These are phyloP conservation scores for Urochloa ruziziensis DNA, from an alignment of 176 grass and related monocot species.

Conservation along the genomic window DNA sequence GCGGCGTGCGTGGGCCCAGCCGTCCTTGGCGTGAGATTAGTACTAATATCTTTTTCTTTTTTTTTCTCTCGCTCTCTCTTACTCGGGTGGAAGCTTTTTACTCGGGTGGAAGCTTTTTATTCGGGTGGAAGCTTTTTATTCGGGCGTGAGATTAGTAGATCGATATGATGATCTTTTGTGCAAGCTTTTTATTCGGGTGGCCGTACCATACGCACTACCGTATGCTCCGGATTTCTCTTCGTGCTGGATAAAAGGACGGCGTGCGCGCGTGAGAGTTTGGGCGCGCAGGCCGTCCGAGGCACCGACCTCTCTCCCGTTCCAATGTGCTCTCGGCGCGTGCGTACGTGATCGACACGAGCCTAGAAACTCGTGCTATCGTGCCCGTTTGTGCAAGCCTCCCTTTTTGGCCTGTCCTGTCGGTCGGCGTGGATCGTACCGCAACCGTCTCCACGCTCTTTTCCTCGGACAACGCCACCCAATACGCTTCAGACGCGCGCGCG, in stretches of 20 bases:
- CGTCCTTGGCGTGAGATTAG: not conserved
- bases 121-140: too few species aligned
- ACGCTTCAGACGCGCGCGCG: not conserved
- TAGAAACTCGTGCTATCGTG: not conserved
- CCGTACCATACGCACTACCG: not conserved
- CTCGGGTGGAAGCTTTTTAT: too few species aligned
- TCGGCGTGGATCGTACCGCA: not conserved
- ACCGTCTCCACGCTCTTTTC: not conserved
- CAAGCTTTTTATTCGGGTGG: not conserved
- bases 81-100: too few species aligned
- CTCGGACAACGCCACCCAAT: not conserved
- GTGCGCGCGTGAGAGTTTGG: not conserved
- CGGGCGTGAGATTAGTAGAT: too few species aligned
- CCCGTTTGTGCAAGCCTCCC: not conserved
- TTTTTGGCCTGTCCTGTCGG: not conserved
- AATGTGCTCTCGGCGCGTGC: not conserved
- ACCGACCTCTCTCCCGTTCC: slow-evolving; percentile 20
- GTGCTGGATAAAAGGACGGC: not conserved
- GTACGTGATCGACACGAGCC: not conserved
- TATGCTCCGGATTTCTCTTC: not conserved
- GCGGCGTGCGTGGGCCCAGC: not conserved
- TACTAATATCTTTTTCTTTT: not conserved
- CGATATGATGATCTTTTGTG: not conserved
- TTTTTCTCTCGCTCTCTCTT: too few species aligned
- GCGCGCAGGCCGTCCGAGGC: not conserved